Evolutionary conservation across 495 filamentous ascomycete genomes (phyloP), one percentile per base, ranked within the genome.

Genomic region (Staphylotrichum tortipilum): DNA sequence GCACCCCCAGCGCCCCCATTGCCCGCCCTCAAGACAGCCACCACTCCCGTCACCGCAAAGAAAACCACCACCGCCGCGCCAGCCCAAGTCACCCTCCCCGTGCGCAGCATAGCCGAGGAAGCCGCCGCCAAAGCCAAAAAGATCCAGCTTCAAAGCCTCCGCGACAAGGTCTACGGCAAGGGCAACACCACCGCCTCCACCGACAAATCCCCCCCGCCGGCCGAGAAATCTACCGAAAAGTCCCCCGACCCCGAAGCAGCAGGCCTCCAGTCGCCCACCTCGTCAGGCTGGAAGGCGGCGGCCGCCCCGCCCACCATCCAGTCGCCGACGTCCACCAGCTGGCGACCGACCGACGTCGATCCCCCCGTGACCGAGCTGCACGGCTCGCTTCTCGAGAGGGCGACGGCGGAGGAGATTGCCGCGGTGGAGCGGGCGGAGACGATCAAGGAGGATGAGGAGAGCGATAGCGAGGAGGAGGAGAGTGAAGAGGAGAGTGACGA

Each of bases 91-190:
- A 45, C 58, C 35, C 62, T 79, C 15, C 78, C 84, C 4, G 68
- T 86, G 49, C 72, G 74, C 44, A 81, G 80, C 66, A 77, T 83
- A 11, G 81, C 83, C 51, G 72, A 80, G 49, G 83, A 88, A 58
- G 86, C 85, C 12, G 85, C 85, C 1, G 67, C 78, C 50, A 86
- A 81, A 62, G 78, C 74, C 6, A 76, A 78, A 59, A 65, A 79
- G 49, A 59, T 70, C 26, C 66, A 65, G n/a, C 61, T 73, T 33
- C 63, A 74, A 4, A 56, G 52, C 44, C 55, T 73, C 34, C 62
- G 72, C 22, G 57, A 63, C 23, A 61, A 60, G 48, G 63, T 59
- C 47, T 56, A 71, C 61, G 61, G 58, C 39, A 63, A 68, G 53
- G 60, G 53, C 28, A 58, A 30, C 47, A 63, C 28, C 3, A 30